A percentile compares a stretch with the other conserved stretches of the same genome.
Evolutionary conservation across 2,329 filamentous ascomycete species (phyloP).

Genomic region (Plenodomus lindquistii): DNA sequence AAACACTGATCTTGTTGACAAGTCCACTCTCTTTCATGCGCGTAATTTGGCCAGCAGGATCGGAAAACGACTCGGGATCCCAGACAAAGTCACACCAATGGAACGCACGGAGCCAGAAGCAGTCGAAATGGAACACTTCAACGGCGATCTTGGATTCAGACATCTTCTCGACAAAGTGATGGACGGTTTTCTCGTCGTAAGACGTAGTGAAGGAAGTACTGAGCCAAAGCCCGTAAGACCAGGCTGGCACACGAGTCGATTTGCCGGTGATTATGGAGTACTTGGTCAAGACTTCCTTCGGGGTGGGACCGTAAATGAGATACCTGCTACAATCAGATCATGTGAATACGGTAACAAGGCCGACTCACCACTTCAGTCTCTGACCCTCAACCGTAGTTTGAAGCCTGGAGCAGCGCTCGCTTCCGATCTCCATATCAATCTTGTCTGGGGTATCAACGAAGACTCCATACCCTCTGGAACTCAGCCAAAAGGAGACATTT

Average conservation of each 20-base stretch:
- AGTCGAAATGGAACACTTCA: constrained; percentile 76
- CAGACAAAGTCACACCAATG: constrained; percentile 77
- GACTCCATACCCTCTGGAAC: constrained; percentile 73
- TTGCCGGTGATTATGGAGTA: constrained; percentile 71
- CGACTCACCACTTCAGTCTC: constrained; percentile 62
- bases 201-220: constrained; percentile 76
- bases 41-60: constrained; percentile 66
- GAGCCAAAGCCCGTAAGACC: constrained; percentile 78
- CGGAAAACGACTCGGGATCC: constrained; percentile 68
- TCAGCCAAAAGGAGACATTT: constrained; percentile 71
- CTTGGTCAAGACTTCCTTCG: constrained; percentile 70
- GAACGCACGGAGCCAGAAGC: constrained; percentile 77
- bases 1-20: constrained; percentile 67
- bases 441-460: constrained; percentile 73
- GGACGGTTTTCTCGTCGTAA: constrained; percentile 72
- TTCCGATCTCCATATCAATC: constrained; percentile 74
- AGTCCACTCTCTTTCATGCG: constrained; percentile 67
- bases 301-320: constrained; percentile 70
- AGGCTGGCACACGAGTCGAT: constrained; percentile 67
- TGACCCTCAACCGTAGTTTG: constrained; percentile 72
- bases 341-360: not conserved
- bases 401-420: constrained; percentile 70
- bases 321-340: constrained; percentile 48
- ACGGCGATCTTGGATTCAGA: constrained; percentile 65
- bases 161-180: constrained; percentile 71